Percentiles rank a stretch among this genome's conserved stretches.
phyloP scores from a whole-genome alignment of 2,329 filamentous ascomycete genomes.

The Purpureocillium takamizusanense region DNA sequence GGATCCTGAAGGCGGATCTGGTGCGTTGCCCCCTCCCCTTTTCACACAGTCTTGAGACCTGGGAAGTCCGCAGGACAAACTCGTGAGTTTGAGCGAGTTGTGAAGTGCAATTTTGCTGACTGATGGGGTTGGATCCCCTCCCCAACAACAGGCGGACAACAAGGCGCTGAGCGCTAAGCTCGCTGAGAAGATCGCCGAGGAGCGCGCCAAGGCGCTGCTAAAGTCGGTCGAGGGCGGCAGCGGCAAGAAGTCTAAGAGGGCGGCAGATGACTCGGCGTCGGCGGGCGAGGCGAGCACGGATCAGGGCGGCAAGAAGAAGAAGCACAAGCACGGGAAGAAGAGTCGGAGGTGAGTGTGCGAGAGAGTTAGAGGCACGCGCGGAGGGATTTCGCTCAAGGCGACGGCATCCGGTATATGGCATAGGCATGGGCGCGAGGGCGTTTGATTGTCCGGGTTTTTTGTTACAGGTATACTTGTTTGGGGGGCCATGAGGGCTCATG shows the following conservation, averaged over 20 bases:
- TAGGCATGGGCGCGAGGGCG: too few species aligned
- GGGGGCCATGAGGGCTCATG: too few species aligned
- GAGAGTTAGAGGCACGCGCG: too few species aligned
- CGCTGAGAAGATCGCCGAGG: conserved; percentile 46
- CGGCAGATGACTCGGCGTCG: conserved; percentile 18
- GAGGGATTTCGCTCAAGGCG: too few species aligned
- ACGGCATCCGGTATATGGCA: conserved; percentile 6
- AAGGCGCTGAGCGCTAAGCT: conserved; percentile 42
- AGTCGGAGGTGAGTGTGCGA: conserved; percentile 2
- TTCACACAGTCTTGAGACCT: too few species aligned
- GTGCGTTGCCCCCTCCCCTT: conserved; percentile 35
- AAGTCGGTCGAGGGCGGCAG: conserved; percentile 29
- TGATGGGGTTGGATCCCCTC: too few species aligned
- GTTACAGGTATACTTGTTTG: too few species aligned
- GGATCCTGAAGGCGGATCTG: conserved; percentile 76
- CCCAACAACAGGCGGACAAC: conserved; percentile 42
- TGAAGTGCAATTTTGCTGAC: conserved; percentile 8
- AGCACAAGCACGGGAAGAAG: conserved; percentile 23
- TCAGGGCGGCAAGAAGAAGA: conserved; percentile 20
- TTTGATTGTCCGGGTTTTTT: too few species aligned
- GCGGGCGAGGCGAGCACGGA: conserved; percentile 10
- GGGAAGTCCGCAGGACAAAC: too few species aligned
- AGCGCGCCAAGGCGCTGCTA: conserved; percentile 42
- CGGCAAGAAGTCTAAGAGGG: conserved; percentile 30
- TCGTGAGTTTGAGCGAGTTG: too few species aligned